These are phyloP conservation scores for Neonectria coccinea DNA, from an alignment of 2,329 filamentous ascomycete genomes.

Conservation along the genomic window DNA sequence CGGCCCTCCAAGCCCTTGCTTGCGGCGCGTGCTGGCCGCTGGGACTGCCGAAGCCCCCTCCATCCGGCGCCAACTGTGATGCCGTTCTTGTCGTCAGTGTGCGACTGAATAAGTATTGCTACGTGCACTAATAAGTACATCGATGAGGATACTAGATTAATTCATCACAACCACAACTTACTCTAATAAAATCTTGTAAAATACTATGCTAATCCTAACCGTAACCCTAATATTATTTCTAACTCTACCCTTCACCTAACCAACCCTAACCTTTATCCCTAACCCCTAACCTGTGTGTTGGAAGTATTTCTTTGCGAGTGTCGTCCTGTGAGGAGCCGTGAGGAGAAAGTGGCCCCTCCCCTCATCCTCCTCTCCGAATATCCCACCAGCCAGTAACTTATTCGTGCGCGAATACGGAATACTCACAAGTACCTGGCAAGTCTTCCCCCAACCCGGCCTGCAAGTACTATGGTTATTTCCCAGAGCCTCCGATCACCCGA, in stretches of 20 bases:
- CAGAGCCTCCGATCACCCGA: conserved; percentile 43
- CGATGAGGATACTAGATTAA: too few species aligned
- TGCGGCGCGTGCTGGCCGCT: conserved; percentile 38
- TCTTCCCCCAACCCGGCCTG: conserved; percentile 25
- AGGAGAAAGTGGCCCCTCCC: conserved; percentile 30
- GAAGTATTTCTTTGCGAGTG: neutral
- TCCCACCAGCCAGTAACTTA: conserved; percentile 3
- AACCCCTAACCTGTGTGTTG: too few species aligned
- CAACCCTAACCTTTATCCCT: too few species aligned
- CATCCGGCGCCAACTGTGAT: conserved; percentile 34
- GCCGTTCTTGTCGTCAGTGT: neutral
- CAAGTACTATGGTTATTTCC: conserved; percentile 20
- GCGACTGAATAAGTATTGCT: too few species aligned
- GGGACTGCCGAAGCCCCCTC: conserved; percentile 45
- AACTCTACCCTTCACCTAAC: neutral
- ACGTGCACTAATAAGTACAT: too few species aligned
- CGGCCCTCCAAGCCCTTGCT: conserved; percentile 37
- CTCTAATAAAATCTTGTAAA: too few species aligned
- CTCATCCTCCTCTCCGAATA: conserved; percentile 29
- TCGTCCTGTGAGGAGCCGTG: conserved; percentile 18
- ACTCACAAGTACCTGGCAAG: conserved; percentile 10
- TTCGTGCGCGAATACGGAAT: conserved; percentile 16
- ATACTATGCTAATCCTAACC: too few species aligned
- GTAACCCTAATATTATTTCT: too few species aligned
- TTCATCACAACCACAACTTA: too few species aligned